Percentiles rank a stretch among this genome's conserved stretches.
Evolutionary conservation across 129 eudicot species (phyloP).

Genomic region (Oenanthe sinensis): DNA sequence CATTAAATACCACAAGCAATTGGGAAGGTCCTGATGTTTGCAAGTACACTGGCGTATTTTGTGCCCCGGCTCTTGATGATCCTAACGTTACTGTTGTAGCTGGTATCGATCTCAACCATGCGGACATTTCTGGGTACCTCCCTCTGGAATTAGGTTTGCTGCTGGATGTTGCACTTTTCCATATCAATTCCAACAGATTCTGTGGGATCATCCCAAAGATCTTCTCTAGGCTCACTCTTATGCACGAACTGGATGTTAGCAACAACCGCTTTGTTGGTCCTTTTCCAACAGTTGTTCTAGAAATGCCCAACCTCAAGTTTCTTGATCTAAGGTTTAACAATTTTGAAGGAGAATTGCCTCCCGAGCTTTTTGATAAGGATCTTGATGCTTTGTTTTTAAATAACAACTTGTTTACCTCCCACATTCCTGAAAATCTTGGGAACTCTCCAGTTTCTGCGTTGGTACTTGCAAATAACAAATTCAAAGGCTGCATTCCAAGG

Average conservation of each 20-base stretch:
- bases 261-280: slow-evolving; percentile 66
- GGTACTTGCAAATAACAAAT: slow-evolving; percentile 53
- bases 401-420: slow-evolving; percentile 42
- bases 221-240: slow-evolving; percentile 28
- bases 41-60: slow-evolving; percentile 56
- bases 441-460: slow-evolving; percentile 64
- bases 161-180: slow-evolving; percentile 51
- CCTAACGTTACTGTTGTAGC: slow-evolving; percentile 37
- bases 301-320: slow-evolving; percentile 42
- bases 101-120: slow-evolving; percentile 67
- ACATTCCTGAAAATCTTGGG: slow-evolving; percentile 61
- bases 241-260: slow-evolving; percentile 68
- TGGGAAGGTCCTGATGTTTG: slow-evolving; percentile 83
- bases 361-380: slow-evolving; percentile 46
- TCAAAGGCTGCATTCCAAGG: slow-evolving; percentile 55
- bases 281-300: slow-evolving; percentile 46
- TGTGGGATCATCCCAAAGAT: slow-evolving; percentile 55
- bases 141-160: slow-evolving; percentile 47
- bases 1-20: slow-evolving; percentile 30
- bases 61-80: slow-evolving; percentile 49
- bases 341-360: slow-evolving; percentile 58
- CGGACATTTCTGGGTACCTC: slow-evolving; percentile 62
- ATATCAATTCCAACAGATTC: slow-evolving; percentile 68
- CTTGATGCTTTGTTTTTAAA: slow-evolving; percentile 72
- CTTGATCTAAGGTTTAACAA: slow-evolving; percentile 64